phyloP scores from a whole-genome alignment of 805 yeast genomes.

The Candida sanyiensis region DNA sequence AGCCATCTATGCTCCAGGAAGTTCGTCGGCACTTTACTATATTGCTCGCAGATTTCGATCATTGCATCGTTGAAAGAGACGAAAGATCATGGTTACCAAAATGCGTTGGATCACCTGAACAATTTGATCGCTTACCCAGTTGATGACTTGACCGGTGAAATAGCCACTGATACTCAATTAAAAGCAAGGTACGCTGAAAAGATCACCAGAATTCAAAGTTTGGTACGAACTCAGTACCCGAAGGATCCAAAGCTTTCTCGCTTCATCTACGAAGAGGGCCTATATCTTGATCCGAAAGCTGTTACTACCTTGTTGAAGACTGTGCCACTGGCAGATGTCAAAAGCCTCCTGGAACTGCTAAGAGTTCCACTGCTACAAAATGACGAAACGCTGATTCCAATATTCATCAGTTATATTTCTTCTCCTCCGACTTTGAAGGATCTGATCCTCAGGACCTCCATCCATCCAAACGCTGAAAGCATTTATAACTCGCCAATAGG shows the following conservation, averaged over 20 bases:
- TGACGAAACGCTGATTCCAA: too few species aligned
- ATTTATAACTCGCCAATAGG: too few species aligned
- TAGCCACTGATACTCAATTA: conserved; percentile 15
- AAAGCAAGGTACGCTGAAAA: conserved; percentile 9
- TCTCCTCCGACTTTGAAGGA: too few species aligned
- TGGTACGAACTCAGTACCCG: conserved; percentile 13
- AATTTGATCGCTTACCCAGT: conserved; percentile 34
- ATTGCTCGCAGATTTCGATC: conserved; percentile 16
- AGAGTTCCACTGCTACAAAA: too few species aligned
- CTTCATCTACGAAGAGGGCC: not conserved
- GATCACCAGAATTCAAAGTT: conserved; percentile 23
- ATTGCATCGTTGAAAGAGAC: not conserved
- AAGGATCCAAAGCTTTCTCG: conserved; percentile 16
- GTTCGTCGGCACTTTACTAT: conserved; percentile 29
- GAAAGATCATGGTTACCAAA: not conserved
- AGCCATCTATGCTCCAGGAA: conserved; percentile 39
- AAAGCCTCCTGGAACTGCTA: too few species aligned
- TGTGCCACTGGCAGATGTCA: too few species aligned
- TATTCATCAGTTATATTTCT: too few species aligned
- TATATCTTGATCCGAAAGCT: too few species aligned
- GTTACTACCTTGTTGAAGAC: too few species aligned
- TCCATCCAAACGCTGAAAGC: too few species aligned
- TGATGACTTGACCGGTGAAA: conserved; percentile 35
- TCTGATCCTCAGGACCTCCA: too few species aligned
- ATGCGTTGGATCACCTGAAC: conserved; percentile 14